phyloP scores from a whole-genome alignment of 202 grass and related monocot genomes.

The Zizania palustris region DNA sequence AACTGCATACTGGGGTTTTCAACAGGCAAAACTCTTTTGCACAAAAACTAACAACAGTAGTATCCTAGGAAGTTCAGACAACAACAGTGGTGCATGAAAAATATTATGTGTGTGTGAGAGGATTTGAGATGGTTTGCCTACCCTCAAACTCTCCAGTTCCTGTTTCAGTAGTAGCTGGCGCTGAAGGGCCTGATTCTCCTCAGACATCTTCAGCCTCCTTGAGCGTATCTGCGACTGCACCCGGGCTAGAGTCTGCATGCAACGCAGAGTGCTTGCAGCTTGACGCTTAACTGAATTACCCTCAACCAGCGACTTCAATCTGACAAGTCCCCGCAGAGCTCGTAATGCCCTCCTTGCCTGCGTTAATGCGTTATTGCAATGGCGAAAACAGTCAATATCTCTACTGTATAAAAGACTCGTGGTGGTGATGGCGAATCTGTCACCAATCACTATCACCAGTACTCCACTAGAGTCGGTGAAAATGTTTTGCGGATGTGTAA shows the following conservation, averaged over 20 bases:
- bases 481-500: too few relatives aligned
- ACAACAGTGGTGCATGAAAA: constrained; percentile 21
- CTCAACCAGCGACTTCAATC: constrained; percentile 64
- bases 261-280: constrained; percentile 59
- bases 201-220: constrained; percentile 86
- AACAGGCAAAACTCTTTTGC: constrained; percentile 1
- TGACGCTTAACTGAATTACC: constrained; percentile 73
- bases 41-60: neutral
- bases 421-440: too few relatives aligned
- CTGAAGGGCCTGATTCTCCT: constrained; percentile 94
- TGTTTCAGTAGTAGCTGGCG: constrained; percentile 93
- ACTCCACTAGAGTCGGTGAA: too few relatives aligned
- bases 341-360: constrained; percentile 92
- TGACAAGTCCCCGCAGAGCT: constrained; percentile 73
- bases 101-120: constrained; percentile 10
- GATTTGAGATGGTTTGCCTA: constrained; percentile 46
- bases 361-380: constrained; percentile 43
- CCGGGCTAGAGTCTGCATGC: constrained; percentile 69
- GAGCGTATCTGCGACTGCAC: constrained; percentile 70
- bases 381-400: neutral
- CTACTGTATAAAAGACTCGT: too few relatives aligned
- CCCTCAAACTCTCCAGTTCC: constrained; percentile 92
- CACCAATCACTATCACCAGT: too few relatives aligned
- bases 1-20: constrained; percentile 22
- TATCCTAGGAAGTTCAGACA: constrained; percentile 5